Evolutionary conservation across 306 rosid genomes (phyloP).

Genomic region (Leucaena leucocephala): DNA sequence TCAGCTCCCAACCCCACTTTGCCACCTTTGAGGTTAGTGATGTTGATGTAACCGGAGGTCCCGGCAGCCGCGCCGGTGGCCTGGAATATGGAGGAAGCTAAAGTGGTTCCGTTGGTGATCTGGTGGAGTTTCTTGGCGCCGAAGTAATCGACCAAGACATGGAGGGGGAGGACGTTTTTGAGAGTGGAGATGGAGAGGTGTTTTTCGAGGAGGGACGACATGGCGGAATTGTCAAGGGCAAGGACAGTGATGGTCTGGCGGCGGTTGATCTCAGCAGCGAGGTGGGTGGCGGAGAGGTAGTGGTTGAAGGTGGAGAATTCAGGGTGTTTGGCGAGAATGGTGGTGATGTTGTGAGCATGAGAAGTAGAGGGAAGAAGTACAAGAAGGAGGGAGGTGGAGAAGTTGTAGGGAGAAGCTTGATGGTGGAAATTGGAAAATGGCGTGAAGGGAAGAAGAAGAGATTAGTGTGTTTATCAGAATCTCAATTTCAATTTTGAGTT

Average conservation of each 20-base stretch:
- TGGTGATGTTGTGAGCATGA: slow-evolving; percentile 71
- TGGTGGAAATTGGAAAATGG: neutral
- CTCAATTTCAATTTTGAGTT: neutral
- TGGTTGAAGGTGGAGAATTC: slow-evolving; percentile 83
- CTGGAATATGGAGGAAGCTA: slow-evolving; percentile 74
- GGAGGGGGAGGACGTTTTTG: slow-evolving; percentile 84
- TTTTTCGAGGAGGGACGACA: slow-evolving; percentile 67
- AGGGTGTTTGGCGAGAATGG: slow-evolving; percentile 72
- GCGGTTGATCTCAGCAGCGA: slow-evolving; percentile 89
- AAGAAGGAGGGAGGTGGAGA: neutral
- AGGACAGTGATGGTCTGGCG: slow-evolving; percentile 93
- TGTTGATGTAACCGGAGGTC: slow-evolving; percentile 82
- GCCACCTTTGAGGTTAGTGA: slow-evolving; percentile 77
- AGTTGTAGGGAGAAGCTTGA: slow-evolving; percentile 18
- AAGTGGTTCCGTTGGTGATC: slow-evolving; percentile 67
- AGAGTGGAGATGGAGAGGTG: slow-evolving; percentile 64
- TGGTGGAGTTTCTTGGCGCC: slow-evolving; percentile 92
- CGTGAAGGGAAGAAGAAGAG: neutral
- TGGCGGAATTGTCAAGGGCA: slow-evolving; percentile 83
- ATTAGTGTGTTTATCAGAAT: slow-evolving; percentile 3
- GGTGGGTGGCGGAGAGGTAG: slow-evolving; percentile 87
- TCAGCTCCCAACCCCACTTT: slow-evolving; percentile 78
- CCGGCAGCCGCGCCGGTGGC: slow-evolving; percentile 80
- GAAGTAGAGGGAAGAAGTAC: slow-evolving; percentile 34
- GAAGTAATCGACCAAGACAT: slow-evolving; percentile 84